Base-by-base conservation (phyloP, 441 rosid genomes). In the Codiaeum variegatum region DNA sequence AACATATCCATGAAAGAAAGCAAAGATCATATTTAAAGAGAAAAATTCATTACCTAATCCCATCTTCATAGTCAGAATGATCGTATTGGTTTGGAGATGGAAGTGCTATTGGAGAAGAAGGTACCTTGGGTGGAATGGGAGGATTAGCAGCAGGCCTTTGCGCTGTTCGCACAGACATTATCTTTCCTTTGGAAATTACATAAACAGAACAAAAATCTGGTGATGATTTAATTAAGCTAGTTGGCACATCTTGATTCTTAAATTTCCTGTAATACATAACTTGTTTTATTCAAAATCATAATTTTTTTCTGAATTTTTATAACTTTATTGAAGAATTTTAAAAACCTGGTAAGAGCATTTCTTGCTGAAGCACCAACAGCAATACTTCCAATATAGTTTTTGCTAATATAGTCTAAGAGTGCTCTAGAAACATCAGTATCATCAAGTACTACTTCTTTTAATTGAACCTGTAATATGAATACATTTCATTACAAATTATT, bases 191-290 rank as follows among this genome's bases (percentile, higher is more conserved):
- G 12, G 86, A 72, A 73, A 93, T 89, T 18, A 93, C 89, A 55
- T 81, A 89, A 2, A 89, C 82, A 13, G 90, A 84, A 78, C 98
- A 93, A 70, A 86, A 91, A 55, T 87, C 91, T 13, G 92, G 98
- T 0, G 87, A 84, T 8, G 77, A 66, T 81, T 88, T 93, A 69
- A 83, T 68, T 15, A 89, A 16, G 16, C 60, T 69, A 46, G 83
- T 61, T 5, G 92, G 69, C 49, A 93, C 77, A 70, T 93, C 92
- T 65, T 79, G 74, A 16, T 76, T 64, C 76, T 85, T 88, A 82
- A 83, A 78, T 79, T 83, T 85, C 67, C 88, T 85, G 72, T 58
- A 16, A 31, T 13, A 29, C 2, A 61, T 56, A 51, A 15, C n/a
- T 16, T 19, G 21, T 21, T 52, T 19, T n/a, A 19, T 7, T 21